Evolutionary conservation across 345 rosid species (phyloP), one percentile per base, ranked within the genome.

Genomic region (Camelina sativa): DNA sequence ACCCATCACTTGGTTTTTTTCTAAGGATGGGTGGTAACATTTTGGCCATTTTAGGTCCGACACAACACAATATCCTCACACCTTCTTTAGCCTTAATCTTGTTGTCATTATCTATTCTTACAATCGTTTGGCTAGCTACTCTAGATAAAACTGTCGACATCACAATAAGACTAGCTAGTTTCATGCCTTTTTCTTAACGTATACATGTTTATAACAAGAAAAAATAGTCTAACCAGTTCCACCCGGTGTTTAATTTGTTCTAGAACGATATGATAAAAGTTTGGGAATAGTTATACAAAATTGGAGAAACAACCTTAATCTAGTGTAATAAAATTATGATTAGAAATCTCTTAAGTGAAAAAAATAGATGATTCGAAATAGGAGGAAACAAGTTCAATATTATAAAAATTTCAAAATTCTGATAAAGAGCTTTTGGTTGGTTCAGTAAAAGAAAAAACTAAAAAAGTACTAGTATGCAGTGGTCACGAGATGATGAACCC

Each of bases 391-490:
- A 22, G 7, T 38, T 53, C 4, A 2, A 59, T 30, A 8, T 35
- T 22, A 20, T 20, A 13, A 62, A 12, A 32, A 0, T 38, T 73
- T 54, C 37, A 73, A 19, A 56, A 23, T 19, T 66, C 20, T 38
- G 7, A 7, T 10, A 54, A 32, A 55, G 59, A 51, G 17, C 51
- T n/a, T 46, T 46, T 65, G 43, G 5, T 11, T 25, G 48, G 37
- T 6, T 28, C 64, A 44, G 65, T 73, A 73, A 65, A 57, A 23
- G 64, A 65, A 57, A 23, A 32, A 34, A 34, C 40, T 37, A 57
- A 58, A 74, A 74, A 57, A 47, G 65, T 66, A 73, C 72, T 47
- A 50, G 67, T 66, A n/a, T n/a, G n/a, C 67, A 74, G 67, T 57
- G 78, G 78, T 58, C 71, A 73, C 35, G 71, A 73, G 37, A 34